Base-by-base conservation (phyloP, 2,329 filamentous ascomycete genomes). In the Epichloe uncinata region DNA sequence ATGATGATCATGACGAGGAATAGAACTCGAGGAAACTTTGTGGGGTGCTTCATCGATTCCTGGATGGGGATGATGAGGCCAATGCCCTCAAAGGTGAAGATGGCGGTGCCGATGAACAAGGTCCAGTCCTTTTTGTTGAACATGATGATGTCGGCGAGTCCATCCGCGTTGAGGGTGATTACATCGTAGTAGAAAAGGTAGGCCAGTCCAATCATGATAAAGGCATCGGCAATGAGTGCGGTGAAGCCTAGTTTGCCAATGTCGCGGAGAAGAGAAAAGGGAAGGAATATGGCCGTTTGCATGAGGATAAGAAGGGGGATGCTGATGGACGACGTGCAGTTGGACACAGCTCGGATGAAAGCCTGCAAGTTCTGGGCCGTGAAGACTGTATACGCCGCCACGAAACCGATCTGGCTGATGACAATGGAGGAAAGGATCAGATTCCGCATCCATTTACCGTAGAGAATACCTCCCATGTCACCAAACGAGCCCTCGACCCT, bases 61-160 rank as follows among this genome's bases (percentile, higher is more conserved):
- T 98, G 94, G 53, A 98, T 96, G 0, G 94, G 93, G 54, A 98
- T 96, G 66, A 98, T 94, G 45, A 98, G 79, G 12, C 93, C 94
- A 53, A 98, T 94, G 30, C 93, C 93, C 64, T 98, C 93, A 62
- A 97, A 98, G 0, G 93, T 97, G 70, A 98, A 98, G 64, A 98
- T 97, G 30, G 94, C 93, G 0, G 94, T 98, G 54, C 93, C 94
- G 59, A 98, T 98, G 66, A 98, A 97, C 4, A 98, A 77, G 0
- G 93, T 95, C 93, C 94, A 98, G 64, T 89, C 84, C 53, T 85
- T 81, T 84, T 84, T 69, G 71, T 98, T 98, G 75, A 98, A 97
- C 61, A 85, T 77, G 57, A 85, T 79, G 61, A 97, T 90, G 63
- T 98, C 93, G 5, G 88, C 77, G 22, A 95, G 69, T 12, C 88